A percentile compares a stretch with the other conserved stretches of the same genome.
phyloP scores from a whole-genome alignment of 768 basidiomycete species.

The Porphyrellus cyaneotinctus region DNA sequence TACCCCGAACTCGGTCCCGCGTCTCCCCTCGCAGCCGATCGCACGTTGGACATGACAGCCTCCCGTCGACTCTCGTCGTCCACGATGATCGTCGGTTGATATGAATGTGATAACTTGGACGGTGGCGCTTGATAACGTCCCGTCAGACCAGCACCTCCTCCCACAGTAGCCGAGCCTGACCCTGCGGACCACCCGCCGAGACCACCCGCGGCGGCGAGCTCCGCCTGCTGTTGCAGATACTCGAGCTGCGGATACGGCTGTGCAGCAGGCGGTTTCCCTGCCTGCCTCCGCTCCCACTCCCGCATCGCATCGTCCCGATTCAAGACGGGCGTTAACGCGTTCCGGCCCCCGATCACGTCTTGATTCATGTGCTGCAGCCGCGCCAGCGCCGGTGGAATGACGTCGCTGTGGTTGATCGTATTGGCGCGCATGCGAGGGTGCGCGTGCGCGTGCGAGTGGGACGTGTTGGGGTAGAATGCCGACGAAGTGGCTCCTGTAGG shows the following conservation, averaged over 20 bases:
- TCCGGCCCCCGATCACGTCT: slow-evolving; percentile 66
- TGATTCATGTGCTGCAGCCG: slow-evolving; percentile 86
- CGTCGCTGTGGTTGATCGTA: slow-evolving; percentile 84
- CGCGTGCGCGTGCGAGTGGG: slow-evolving; percentile 25
- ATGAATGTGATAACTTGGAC: slow-evolving; percentile 32
- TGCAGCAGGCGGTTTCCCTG: slow-evolving; percentile 64
- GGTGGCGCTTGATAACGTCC: slow-evolving; percentile 46
- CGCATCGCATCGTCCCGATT: slow-evolving; percentile 93
- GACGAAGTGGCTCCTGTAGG: slow-evolving; percentile 41
- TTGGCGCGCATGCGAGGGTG: slow-evolving; percentile 76
- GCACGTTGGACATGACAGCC: slow-evolving; percentile 77
- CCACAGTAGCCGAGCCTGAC: slow-evolving; percentile 29
- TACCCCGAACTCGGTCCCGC: slow-evolving; percentile 40
- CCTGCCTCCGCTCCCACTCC: slow-evolving; percentile 92
- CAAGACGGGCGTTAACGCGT: slow-evolving; percentile 87
- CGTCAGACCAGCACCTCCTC: slow-evolving; percentile 12
- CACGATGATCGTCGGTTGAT: slow-evolving; percentile 57
- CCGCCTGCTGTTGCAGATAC: slow-evolving; percentile 90
- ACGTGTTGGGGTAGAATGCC: slow-evolving; percentile 55
- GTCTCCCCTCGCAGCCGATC: slow-evolving; percentile 56
- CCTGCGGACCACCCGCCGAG: slow-evolving; percentile 51
- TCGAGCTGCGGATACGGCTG: slow-evolving; percentile 89
- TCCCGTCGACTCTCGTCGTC: slow-evolving; percentile 70
- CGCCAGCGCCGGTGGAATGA: slow-evolving; percentile 91
- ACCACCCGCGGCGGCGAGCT: slow-evolving; percentile 65